Evolutionary conservation across 805 yeast species (phyloP), one percentile per base, ranked within the genome.

Genomic region (Saccharomycopsis fibuligera): DNA sequence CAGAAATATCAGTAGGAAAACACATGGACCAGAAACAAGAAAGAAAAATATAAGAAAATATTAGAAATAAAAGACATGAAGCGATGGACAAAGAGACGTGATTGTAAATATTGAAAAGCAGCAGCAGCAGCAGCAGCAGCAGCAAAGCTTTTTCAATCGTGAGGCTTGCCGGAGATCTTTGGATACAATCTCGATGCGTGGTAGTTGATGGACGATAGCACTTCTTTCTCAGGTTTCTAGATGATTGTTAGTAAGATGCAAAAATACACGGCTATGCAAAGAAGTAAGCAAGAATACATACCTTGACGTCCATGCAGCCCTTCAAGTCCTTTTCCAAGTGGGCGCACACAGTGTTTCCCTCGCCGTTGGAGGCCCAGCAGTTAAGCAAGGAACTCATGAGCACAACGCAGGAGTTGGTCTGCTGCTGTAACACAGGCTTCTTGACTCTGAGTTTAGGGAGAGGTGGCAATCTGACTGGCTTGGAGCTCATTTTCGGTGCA

Each of bases 281-380:
- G 33, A 21, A 22, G 2, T n/a, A 12, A 16, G 37, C 10, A 10
- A 36, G 21, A 37, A 44, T 42, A 60, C 66, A 46, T 57, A 62
- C 66, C 56, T 61, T 61, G 16, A 61, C 68, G 44, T 70, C 66
- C 83, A 87, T 85, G 62, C 96, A 90, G 12, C 66, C 66, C 60
- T 86, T 86, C 62, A 89, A 74, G 53, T 86, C 87, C 31, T 66
- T 63, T 60, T 83, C 95, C 41, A 86, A 66, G 5, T 69, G 70
- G 22, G 74, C 69, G 67, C 98, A 90, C 41, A 69, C 73, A 9
- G 73, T 68, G 21, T 83, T 70, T 52, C 93, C 90, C 65, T 88
- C 95, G 43, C 95, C 91, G 67, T 87, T 86, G 22, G 96, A 86
- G 2, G 96, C 95, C 98, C 98, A 90, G 69, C 98, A 90, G 72